Evolutionary conservation across 495 filamentous ascomycete genomes (phyloP), one percentile per base, ranked within the genome.

Genomic region (Collariella sp.): DNA sequence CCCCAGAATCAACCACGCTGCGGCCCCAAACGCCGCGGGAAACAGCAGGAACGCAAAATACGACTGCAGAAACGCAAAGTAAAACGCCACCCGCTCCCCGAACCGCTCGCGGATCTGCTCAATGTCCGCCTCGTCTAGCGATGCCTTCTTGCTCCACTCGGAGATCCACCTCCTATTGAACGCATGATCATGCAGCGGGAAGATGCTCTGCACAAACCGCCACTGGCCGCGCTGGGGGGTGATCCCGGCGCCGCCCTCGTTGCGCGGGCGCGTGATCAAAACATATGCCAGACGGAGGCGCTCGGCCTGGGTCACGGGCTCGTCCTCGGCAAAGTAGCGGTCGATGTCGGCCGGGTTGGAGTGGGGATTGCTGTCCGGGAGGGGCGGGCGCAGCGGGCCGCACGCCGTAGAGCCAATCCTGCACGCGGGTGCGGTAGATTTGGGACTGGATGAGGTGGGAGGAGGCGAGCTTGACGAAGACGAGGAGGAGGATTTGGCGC

Each of bases 341-440:
- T 77, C 71, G 15, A 50, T 34, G 5, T 16, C 36, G 10, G 29
- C 38, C 26, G 26, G 26, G 36, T n/a, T 11, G 38, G 16, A 16
- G 19, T 19, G 11, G 35, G 18, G 26, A 34, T 3, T 24, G 20
- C 7, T 15, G 20, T 22, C 31, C 83, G 51, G 90, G 83, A 66
- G 26, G 83, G 82, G 52, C 87, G 1, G 91, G 94, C 26, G 91
- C 85, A 15, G 78, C 76, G 56, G 84, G 76, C 39, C 89, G 84
- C 35, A 96, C 85, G 31, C 93, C 89, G 71, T 91, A 86, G 23
- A 97, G 84, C 93, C 93, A 98, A 73, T 98, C 94, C 62, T 89
- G 89, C 43, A 96, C 84, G 46, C 93, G 89, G 61, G 62, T 60
- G 43, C 82, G 79, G 61, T 89, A 88, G 50, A 87, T 79, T 45